Percentiles rank a stretch among this genome's conserved stretches.
phyloP scores from a whole-genome alignment of 2,329 filamentous ascomycete species.

The Talaromyces funiculosus region DNA sequence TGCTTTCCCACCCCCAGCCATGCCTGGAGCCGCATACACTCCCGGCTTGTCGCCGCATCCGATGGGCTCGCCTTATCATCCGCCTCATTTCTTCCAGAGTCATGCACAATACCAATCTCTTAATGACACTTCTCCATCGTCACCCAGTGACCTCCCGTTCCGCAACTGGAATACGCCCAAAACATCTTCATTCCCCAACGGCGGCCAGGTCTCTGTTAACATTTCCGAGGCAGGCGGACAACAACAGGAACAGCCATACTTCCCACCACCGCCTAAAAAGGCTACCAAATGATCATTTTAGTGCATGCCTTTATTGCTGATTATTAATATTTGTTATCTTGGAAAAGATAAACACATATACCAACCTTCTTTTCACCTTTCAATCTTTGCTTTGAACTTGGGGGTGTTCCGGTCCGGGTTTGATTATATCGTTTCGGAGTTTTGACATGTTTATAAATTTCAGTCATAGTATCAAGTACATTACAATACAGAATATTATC shows the following conservation, averaged over 20 bases:
- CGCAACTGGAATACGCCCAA: constrained; percentile 22
- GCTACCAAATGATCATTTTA: constrained; percentile 16
- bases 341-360: neutral
- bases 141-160: constrained; percentile 33
- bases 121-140: constrained; percentile 13
- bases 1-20: constrained; percentile 26
- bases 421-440: neutral
- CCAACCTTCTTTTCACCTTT: neutral
- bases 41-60: neutral
- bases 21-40: constrained; percentile 22
- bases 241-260: constrained; percentile 30
- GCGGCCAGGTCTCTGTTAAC: constrained; percentile 2
- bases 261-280: constrained; percentile 41
- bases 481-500: neutral
- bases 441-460: neutral
- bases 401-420: neutral
- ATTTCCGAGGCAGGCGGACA: neutral
- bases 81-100: constrained; percentile 3
- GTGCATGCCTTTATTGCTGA: neutral
- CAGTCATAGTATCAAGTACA: neutral
- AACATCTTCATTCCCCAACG: neutral
- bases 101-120: constrained; percentile 8
- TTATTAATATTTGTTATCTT: neutral
- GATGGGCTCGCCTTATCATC: constrained; percentile 2
- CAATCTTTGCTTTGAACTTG: neutral